Percentiles rank a stretch among this genome's conserved stretches.
phyloP scores from a whole-genome alignment of 164 flowering plant species.

The Kingdonia uniflora region DNA sequence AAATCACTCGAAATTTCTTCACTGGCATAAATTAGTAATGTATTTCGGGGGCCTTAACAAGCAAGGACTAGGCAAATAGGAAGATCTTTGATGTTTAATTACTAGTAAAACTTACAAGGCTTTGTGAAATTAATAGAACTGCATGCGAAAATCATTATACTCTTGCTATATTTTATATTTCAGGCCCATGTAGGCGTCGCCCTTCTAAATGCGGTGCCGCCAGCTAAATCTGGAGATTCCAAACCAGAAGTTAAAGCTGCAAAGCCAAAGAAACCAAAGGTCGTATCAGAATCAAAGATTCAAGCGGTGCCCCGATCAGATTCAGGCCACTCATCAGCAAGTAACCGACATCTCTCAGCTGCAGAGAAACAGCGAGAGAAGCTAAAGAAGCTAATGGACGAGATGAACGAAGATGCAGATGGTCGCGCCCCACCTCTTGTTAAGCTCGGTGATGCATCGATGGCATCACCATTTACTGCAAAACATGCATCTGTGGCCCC shows the following conservation, averaged over 20 bases:
- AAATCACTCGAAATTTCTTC: too few relatives aligned
- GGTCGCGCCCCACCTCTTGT: constrained; percentile 76
- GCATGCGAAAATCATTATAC: too few relatives aligned
- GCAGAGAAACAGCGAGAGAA: constrained; percentile 67
- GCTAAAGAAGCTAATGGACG: constrained; percentile 78
- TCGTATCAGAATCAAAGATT: constrained; percentile 19
- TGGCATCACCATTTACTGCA: constrained; percentile 98
- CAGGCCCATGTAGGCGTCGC: constrained; percentile 99
- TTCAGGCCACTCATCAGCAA: constrained; percentile 22
- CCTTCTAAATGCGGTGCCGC: constrained; percentile 73
- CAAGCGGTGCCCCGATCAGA: constrained; percentile 19
- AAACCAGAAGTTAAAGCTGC: constrained; percentile 41
- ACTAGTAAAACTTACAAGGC: too few relatives aligned
- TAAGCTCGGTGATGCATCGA: constrained; percentile 95
- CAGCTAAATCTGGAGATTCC: constrained; percentile 37
- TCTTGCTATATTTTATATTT: neutral
- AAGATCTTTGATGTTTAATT: too few relatives aligned
- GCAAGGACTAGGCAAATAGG: too few relatives aligned
- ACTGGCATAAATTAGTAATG: too few relatives aligned
- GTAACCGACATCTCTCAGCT: constrained; percentile 54
- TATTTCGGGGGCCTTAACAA: too few relatives aligned
- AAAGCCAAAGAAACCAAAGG: constrained; percentile 59
- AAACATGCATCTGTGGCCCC: constrained; percentile 96
- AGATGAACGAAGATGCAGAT: constrained; percentile 80
- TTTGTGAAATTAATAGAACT: too few relatives aligned